Percentiles rank a stretch among this genome's conserved stretches.
Evolutionary conservation across 495 filamentous ascomycete genomes (phyloP).

Genomic region (Hypoxylon cercidicola): DNA sequence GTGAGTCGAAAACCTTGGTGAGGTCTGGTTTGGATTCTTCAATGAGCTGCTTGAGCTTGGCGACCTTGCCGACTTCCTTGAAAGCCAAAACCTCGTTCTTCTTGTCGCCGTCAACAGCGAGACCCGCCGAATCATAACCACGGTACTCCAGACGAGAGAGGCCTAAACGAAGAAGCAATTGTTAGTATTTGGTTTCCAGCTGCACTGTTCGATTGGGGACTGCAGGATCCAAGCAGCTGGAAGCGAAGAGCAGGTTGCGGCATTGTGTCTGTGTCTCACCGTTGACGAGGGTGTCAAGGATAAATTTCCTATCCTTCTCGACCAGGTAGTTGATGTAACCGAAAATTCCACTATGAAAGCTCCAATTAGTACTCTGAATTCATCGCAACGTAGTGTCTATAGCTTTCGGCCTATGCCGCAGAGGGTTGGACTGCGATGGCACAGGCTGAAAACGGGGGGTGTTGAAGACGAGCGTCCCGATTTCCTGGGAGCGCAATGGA

Average conservation of each 20-base stretch:
- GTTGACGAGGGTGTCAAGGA: conserved; percentile 95
- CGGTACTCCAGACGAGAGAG: conserved; percentile 92
- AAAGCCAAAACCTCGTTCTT: conserved; percentile 97
- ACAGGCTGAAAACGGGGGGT: conserved; percentile 5
- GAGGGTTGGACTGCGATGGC: neutral
- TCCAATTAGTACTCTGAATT: conserved; percentile 38
- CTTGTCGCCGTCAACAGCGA: conserved; percentile 97
- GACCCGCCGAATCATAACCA: conserved; percentile 95
- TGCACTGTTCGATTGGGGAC: conserved; percentile 5
- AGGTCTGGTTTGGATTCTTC: conserved; percentile 83
- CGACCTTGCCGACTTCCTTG: conserved; percentile 99
- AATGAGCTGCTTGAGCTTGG: conserved; percentile 92
- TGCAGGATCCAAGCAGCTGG: conserved; percentile 22
- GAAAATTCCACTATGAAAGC: conserved; percentile 85
- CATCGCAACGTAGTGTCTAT: conserved; percentile 6
- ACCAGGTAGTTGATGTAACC: conserved; percentile 94
- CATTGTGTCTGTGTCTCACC: conserved; percentile 66
- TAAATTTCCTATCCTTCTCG: conserved; percentile 95
- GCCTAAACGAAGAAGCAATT: conserved; percentile 54
- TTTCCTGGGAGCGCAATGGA: neutral
- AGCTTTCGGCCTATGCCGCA: neutral
- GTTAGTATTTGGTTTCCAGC: conserved; percentile 31
- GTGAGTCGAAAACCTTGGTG: conserved; percentile 93
- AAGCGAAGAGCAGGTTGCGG: conserved; percentile 23
- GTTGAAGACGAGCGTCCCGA: neutral